Evolutionary conservation across 2,329 filamentous ascomycete genomes (phyloP), one percentile per base, ranked within the genome.

Genomic region (Cladophialophora bantiana): DNA sequence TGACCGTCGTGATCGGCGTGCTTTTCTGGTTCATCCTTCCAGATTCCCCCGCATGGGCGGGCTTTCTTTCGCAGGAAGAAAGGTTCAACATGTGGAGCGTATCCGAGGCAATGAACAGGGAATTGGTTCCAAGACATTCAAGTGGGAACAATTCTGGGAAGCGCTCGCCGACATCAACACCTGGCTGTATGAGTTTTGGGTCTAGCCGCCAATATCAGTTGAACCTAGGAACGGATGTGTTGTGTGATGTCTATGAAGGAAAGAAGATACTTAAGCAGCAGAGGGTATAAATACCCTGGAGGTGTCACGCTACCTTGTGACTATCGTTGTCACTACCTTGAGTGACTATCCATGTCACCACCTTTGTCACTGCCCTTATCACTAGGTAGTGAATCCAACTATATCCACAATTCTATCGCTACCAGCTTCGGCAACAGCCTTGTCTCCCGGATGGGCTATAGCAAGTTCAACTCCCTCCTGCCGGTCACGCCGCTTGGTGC

Each of bases 381-480:
- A n/a, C n/a, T n/a, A n/a, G n/a, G n/a, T n/a, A n/a, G n/a, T n/a
- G n/a, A n/a, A n/a, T n/a, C n/a, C n/a, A n/a, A n/a, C n/a, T 26
- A 26, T 26, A 73, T 79, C 7, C 77, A 77, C 3, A 79, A 79
- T 56, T 78, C 75, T 0, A 77, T 75, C 52, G 76, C 75, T 4
- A 79, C 77, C 1, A 78, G 75, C 35, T 79, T 80, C 26, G 76
- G 76, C 1, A 78, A 78, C 53, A 78, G 79, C 55, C 69, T 80
- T 10, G 77, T 80, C 32, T 77, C 73, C 4, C 77, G 77, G 3
- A 76, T 79, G 75, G 78, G 78, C 0, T 80, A 77, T 64, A 71
- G 74, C 1, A 68, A 70, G 12, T 73, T 74, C 18, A 65, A 79
- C 42, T 76, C 74, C n/a, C 63, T 79, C 5, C 70, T 80, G 3